Percentiles rank a stretch among this genome's conserved stretches.
phyloP scores from a whole-genome alignment of 495 filamentous ascomycete genomes.

The Hypoxylon cercidicola region DNA sequence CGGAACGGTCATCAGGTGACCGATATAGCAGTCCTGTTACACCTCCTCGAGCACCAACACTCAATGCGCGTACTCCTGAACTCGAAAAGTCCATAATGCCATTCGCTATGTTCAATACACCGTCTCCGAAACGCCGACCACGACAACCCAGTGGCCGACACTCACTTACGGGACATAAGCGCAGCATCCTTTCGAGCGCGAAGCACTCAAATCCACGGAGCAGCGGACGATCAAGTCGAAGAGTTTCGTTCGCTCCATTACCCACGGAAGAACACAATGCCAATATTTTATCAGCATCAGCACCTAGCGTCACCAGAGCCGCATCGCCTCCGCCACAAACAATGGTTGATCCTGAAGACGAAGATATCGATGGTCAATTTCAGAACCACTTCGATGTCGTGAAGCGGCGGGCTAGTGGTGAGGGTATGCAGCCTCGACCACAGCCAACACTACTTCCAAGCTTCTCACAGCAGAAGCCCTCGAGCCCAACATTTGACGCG shows the following conservation, averaged over 20 bases:
- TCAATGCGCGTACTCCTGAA: slow-evolving; percentile 30
- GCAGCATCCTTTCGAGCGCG: slow-evolving; percentile 26
- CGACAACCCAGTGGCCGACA: slow-evolving; percentile 4
- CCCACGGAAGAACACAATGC: slow-evolving; percentile 18
- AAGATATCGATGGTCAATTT: slow-evolving; percentile 33
- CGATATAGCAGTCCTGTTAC: slow-evolving; percentile 12
- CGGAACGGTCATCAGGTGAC: not conserved
- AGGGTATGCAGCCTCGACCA: slow-evolving; percentile 2
- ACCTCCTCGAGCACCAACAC: slow-evolving; percentile 9
- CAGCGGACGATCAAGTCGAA: slow-evolving; percentile 22
- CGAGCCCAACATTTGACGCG: slow-evolving; percentile 50
- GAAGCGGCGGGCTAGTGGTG: slow-evolving; percentile 37
- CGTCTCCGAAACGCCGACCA: slow-evolving; percentile 25
- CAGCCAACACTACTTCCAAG: slow-evolving; percentile 50
- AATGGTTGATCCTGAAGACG: slow-evolving; percentile 19
- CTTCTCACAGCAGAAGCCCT: slow-evolving; percentile 50
- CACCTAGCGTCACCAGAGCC: slow-evolving; percentile 14
- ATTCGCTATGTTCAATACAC: slow-evolving; percentile 42
- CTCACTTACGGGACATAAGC: slow-evolving; percentile 3
- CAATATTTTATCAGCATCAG: slow-evolving; percentile 6
- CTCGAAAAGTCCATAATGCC: slow-evolving; percentile 40
- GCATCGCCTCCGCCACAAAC: slow-evolving; percentile 41
- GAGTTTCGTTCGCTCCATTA: slow-evolving; percentile 41
- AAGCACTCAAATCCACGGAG: slow-evolving; percentile 8
- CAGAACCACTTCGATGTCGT: slow-evolving; percentile 53